Evolutionary conservation across 345 rosid genomes (phyloP).

Genomic region (Carallia brachiata): DNA sequence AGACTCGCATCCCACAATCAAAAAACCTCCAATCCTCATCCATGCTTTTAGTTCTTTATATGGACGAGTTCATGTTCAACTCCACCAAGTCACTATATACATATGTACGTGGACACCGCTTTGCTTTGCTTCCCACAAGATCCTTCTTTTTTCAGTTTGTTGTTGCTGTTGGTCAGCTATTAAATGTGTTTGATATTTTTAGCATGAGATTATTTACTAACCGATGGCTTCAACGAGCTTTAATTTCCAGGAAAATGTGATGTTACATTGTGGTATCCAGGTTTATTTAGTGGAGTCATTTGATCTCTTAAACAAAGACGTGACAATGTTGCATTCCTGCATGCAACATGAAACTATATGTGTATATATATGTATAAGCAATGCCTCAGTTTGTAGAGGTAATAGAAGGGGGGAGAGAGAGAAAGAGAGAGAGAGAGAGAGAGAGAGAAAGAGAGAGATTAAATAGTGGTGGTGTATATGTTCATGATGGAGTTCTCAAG

Average conservation of each 20-base stretch:
- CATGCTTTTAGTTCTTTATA: neutral
- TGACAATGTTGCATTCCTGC: neutral
- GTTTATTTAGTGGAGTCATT: conserved; percentile 35
- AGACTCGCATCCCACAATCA: neutral
- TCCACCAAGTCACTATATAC: neutral
- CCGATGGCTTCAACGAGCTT: neutral
- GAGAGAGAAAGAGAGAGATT: neutral
- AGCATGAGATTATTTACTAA: neutral
- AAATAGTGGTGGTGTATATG: neutral
- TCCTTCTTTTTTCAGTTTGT: neutral
- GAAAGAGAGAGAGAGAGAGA: neutral
- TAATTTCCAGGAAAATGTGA: neutral
- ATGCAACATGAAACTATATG: conserved; percentile 7
- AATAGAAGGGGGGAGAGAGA: neutral
- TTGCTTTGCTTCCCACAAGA: neutral
- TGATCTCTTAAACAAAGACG: conserved; percentile 20
- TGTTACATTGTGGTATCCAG: neutral
- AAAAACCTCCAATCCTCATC: neutral
- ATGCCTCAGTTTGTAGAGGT: neutral
- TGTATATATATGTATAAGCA: conserved; percentile 15
- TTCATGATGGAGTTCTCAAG: conserved; percentile 9
- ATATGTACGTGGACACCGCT: neutral
- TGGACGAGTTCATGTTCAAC: conserved; percentile 13
- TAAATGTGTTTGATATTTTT: neutral
- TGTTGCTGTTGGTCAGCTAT: neutral